Evolutionary conservation across 257 asterid genomes (phyloP).

Genomic region (Schizonepeta tenuifolia): DNA sequence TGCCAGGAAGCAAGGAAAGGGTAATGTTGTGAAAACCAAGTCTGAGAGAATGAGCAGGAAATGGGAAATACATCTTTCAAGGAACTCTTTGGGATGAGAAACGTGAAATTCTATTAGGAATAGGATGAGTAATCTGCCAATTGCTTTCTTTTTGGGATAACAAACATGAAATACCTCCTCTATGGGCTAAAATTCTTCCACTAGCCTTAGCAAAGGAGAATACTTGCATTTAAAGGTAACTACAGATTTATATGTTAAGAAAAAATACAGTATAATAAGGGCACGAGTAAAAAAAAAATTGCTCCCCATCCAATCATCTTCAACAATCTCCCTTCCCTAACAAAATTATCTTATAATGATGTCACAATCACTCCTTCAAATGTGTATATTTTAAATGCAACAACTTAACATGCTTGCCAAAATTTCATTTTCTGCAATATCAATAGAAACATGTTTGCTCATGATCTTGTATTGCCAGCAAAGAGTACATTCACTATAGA

Average conservation of each 20-base stretch:
- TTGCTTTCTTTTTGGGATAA: too few relatives aligned
- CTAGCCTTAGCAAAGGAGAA: neutral
- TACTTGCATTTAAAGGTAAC: neutral
- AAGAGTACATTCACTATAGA: neutral
- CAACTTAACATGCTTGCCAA: neutral
- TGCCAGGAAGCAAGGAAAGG: neutral
- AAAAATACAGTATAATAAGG: neutral
- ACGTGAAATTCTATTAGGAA: neutral
- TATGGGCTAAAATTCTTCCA: neutral
- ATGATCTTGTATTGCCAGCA: slow-evolving; percentile 6
- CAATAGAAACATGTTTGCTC: neutral
- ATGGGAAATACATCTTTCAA: neutral
- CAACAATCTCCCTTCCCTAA: slow-evolving; percentile 1
- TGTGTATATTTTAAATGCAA: neutral
- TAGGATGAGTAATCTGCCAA: neutral
- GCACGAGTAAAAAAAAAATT: neutral
- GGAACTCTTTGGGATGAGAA: neutral
- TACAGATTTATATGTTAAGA: neutral
- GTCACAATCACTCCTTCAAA: neutral
- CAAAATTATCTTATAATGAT: neutral
- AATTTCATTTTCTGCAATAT: neutral
- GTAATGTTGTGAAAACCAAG: neutral
- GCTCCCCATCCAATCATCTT: neutral
- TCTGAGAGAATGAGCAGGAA: neutral
- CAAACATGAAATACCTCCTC: too few relatives aligned